These are phyloP conservation scores for Botrytis squamosa DNA, from an alignment of 2,329 filamentous ascomycete species.

Conservation along the genomic window DNA sequence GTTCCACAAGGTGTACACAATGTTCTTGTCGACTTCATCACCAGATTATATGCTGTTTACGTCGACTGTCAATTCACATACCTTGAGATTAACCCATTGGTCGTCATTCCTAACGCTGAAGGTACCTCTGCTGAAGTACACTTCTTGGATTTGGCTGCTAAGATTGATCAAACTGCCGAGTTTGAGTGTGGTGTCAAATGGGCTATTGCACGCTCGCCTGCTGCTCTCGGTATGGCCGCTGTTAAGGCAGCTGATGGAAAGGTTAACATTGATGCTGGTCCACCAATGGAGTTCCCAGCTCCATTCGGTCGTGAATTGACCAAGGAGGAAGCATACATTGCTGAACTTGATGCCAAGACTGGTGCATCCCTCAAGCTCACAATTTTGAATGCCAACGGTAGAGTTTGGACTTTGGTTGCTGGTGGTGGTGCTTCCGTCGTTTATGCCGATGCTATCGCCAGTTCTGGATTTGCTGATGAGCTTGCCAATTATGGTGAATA, in stretches of 20 bases:
- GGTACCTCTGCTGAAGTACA: constrained; percentile 91
- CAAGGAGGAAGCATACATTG: constrained; percentile 99
- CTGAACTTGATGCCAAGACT: constrained; percentile 98
- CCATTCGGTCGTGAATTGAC: constrained; percentile 97
- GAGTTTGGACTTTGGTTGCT: constrained; percentile 97
- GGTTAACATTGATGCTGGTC: constrained; percentile 92
- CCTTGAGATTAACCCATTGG: constrained; percentile 98
- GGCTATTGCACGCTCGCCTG: constrained; percentile 90
- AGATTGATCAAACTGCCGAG: constrained; percentile 98
- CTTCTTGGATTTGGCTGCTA: constrained; percentile 98
- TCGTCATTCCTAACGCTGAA: constrained; percentile 92
- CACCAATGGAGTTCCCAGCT: constrained; percentile 98
- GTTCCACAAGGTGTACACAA: constrained; percentile 95
- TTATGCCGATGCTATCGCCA: constrained; percentile 98
- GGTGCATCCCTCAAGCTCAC: constrained; percentile 98
- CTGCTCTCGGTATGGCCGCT: constrained; percentile 79
- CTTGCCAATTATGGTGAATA: constrained; percentile 99
- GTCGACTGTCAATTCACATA: constrained; percentile 99
- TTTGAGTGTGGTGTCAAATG: constrained; percentile 99
- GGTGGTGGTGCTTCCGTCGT: constrained; percentile 99
- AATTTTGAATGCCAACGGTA: constrained; percentile 85
- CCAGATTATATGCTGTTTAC: constrained; percentile 95
- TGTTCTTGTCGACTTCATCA: constrained; percentile 98
- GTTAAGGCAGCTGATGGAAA: constrained; percentile 65
- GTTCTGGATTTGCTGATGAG: constrained; percentile 89